Evolutionary conservation across 164 flowering plant genomes (phyloP).

Genomic region (Cinnamomum micranthum): DNA sequence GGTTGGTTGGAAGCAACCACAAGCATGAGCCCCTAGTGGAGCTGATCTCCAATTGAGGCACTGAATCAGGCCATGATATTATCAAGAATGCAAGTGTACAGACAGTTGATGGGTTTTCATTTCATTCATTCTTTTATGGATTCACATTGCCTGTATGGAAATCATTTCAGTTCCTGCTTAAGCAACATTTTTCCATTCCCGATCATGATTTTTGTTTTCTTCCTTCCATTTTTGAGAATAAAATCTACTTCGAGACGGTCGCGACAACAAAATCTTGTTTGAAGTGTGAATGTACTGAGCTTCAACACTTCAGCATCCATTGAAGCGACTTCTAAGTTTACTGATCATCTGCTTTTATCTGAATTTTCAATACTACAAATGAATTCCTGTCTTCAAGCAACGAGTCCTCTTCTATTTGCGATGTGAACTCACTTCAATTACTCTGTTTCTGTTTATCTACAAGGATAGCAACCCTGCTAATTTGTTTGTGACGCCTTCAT

Average conservation of each 20-base stretch:
- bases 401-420: background rate
- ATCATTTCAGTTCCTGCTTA: constrained; percentile 6
- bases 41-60: constrained; percentile 15
- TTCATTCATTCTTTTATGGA: constrained; percentile 25
- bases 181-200: background rate
- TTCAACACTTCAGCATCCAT: background rate
- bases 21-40: constrained; percentile 29
- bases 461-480: background rate
- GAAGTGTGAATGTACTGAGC: background rate
- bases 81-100: constrained; percentile 28
- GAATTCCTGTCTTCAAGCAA: constrained; percentile 2
- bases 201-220: background rate
- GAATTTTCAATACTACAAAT: constrained; percentile 7
- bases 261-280: background rate
- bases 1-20: constrained; percentile 25
- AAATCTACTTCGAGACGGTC: background rate
- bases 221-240: constrained; percentile 9
- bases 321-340: background rate
- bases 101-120: constrained; percentile 26
- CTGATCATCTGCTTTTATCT: constrained; percentile 5
- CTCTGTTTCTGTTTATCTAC: background rate
- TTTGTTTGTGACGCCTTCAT: background rate
- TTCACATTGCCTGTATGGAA: constrained; percentile 8
- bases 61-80: background rate
- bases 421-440: background rate